Evolutionary conservation across 495 filamentous ascomycete species (phyloP), one percentile per base, ranked within the genome.

Genomic region (Annulohypoxylon bovei): DNA sequence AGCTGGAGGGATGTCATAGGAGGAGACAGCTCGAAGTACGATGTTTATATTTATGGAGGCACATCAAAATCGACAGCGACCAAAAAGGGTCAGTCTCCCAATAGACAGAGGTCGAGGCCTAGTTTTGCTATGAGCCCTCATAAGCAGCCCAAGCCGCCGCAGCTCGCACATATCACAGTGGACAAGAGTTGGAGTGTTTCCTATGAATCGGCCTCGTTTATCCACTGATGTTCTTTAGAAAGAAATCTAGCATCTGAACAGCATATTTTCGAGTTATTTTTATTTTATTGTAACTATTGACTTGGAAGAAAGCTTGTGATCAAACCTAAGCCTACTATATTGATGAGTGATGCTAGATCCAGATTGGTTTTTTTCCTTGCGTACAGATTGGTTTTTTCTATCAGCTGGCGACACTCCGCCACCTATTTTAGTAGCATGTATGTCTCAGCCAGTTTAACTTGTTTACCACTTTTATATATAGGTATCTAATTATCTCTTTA

Each of bases 241-340:
- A 32, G 47, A 32, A 18, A 28, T 5, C 91, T 88, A 0, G 42
- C 18, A 23, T 14, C 2, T 2, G 1, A 16, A 40, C 37, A 4
- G 37, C n/a, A 4, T 40, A 42, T 18, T 11, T 2, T 25, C 44
- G 18, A 25, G 2, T 22, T 46, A 20, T 1, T 8, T 32, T 42
- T 18, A 18, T n/a, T 16, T 18, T 16, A n/a, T n/a, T 42, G 39
- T n/a, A n/a, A 42, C 3, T 42, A 42, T 42, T 35, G 8, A 35
- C 4, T 12, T 35, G 12, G 33, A n/a, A n/a, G n/a, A n/a, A n/a
- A n/a, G n/a, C n/a, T n/a, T n/a, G n/a, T n/a, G n/a, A n/a, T n/a
- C n/a, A n/a, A n/a, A n/a, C n/a, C n/a, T n/a, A n/a, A n/a, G n/a
- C n/a, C n/a, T n/a, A n/a, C n/a, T n/a, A n/a, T n/a, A n/a, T n/a